Base-by-base conservation (phyloP, 768 basidiomycete species). In the Termitomyces sp. region DNA sequence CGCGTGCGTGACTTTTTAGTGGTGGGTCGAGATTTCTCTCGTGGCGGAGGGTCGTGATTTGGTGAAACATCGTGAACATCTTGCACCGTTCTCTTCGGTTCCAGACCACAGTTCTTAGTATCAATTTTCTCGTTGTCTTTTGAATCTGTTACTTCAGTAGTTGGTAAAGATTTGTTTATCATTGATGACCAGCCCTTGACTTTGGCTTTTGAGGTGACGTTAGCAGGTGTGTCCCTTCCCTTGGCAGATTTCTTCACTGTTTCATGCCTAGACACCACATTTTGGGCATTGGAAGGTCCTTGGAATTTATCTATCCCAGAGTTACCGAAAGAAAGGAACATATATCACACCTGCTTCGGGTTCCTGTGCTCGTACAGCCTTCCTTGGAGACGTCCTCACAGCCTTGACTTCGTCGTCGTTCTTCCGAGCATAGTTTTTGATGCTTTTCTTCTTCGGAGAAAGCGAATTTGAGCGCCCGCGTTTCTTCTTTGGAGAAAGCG, bases 401-500 rank as follows among this genome's bases (percentile, higher is more conserved):
- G 48, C 42, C 15, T 49, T 24, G 10, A 22, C 34, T 17, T 21
- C 34, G 2, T 45, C 44, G 30, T 37, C 35, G 7, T 48, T n/a
- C 2, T 34, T 46, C 37, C 5, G 24, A 37, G 32, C 32, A 19
- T 22, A 26, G 5, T 14, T 40, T 30, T 61, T 63, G 10, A 21
- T 45, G 54, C 58, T 28, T 28, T 28, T 56, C 38, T 38, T 54
- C 41, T 63, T 48, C 15, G 72, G 72, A 35, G 74, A 73, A 35
- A 56, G 58, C 2, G 72, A 70, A n/a, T 56, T 55, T 45, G 67
- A 69, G 42, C 68, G 60, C 17, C 58, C 62, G 14, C 55, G 57
- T 38, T 42, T 56, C 38, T 38, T 54, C 41, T 63, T 48, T 14
- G 72, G 72, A 35, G 74, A 73, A 35, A 56, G 58, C 2, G 72